Percentiles rank a stretch among this genome's conserved stretches.
phyloP scores from a whole-genome alignment of 495 filamentous ascomycete genomes.

The Aspergillus bridgeri region DNA sequence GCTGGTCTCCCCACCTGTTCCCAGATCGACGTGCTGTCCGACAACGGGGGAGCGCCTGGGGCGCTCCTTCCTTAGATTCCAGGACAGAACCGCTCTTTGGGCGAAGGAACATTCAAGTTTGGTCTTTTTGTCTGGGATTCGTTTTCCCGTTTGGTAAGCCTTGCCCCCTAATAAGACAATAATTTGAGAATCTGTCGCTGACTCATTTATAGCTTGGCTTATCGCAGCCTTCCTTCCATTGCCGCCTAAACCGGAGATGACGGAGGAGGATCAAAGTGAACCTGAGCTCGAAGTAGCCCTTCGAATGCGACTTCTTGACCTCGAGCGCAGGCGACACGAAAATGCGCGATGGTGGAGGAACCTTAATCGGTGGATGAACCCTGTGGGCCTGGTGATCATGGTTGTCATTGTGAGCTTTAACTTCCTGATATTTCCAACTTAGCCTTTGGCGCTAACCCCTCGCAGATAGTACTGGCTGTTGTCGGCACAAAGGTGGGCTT shows the following conservation, averaged over 20 bases:
- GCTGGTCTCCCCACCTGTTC: slow-evolving; percentile 73
- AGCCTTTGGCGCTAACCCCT: slow-evolving; percentile 12
- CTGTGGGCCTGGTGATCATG: slow-evolving; percentile 74
- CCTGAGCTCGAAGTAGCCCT: slow-evolving; percentile 43
- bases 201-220: slow-evolving; percentile 66
- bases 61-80: slow-evolving; percentile 65
- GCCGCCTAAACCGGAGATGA: slow-evolving; percentile 50
- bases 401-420: slow-evolving; percentile 61
- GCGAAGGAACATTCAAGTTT: slow-evolving; percentile 73
- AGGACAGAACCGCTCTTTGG: slow-evolving; percentile 56
- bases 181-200: background rate
- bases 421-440: background rate
- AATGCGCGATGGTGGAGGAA: slow-evolving; percentile 92
- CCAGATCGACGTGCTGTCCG: slow-evolving; percentile 51
- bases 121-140: slow-evolving; percentile 87
- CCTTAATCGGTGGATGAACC: slow-evolving; percentile 82
- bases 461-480: slow-evolving; percentile 55
- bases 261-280: slow-evolving; percentile 24
- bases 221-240: slow-evolving; percentile 79
- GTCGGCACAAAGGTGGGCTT: slow-evolving; percentile 50
- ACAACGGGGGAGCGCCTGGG: slow-evolving; percentile 49
- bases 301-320: slow-evolving; percentile 37
- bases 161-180: background rate
- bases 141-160: slow-evolving; percentile 73
- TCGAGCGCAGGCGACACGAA: slow-evolving; percentile 65